Percentiles rank a stretch among this genome's conserved stretches.
Evolutionary conservation across 257 asterid species (phyloP).

Genomic region (Solanum tacnaense): DNA sequence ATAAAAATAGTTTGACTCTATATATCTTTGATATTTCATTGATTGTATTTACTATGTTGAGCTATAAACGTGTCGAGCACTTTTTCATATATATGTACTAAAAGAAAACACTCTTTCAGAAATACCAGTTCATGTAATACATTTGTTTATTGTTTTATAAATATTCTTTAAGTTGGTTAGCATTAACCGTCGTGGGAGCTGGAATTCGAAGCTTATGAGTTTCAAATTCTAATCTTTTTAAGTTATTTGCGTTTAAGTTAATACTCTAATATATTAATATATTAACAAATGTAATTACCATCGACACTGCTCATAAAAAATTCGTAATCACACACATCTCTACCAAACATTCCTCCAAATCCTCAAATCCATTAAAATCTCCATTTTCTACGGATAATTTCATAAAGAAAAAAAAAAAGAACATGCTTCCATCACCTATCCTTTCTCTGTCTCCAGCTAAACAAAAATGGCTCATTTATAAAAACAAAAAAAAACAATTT

Average conservation of each 20-base stretch:
- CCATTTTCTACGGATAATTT: constrained; percentile 34
- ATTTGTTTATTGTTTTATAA: neutral
- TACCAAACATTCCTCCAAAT: constrained; percentile 5
- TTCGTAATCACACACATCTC: neutral
- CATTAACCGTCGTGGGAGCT: neutral
- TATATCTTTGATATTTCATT: neutral
- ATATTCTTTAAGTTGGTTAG: neutral
- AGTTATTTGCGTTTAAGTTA: neutral
- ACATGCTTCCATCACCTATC: constrained; percentile 10
- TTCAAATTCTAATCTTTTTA: neutral
- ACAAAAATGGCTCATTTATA: constrained; percentile 15
- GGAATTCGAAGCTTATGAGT: neutral
- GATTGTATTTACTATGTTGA: neutral
- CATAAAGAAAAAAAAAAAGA: neutral
- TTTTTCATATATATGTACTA: neutral
- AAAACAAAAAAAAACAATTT: neutral
- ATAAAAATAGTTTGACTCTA: neutral
- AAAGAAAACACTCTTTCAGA: neutral
- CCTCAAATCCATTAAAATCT: constrained; percentile 6
- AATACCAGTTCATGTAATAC: neutral
- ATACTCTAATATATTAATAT: neutral
- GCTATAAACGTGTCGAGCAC: neutral
- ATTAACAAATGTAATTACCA: neutral
- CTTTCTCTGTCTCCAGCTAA: constrained; percentile 1
- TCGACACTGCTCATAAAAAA: neutral